Conservation (phyloP, 139 green algal species). For the Haematococcus lacustris region DNA sequence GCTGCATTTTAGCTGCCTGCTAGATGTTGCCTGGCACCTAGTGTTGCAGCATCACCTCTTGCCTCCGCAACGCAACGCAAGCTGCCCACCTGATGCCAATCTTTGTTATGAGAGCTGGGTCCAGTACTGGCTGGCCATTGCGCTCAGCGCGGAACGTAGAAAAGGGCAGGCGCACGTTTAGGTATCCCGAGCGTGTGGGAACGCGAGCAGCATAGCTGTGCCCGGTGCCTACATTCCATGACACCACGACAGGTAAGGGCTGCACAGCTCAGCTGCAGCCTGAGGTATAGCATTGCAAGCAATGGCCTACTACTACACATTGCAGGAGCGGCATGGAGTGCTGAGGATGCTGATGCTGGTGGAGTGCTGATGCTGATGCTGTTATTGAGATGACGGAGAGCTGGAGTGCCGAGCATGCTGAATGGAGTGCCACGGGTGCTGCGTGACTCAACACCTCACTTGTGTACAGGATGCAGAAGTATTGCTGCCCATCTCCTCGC, state of each 20-base stretch:
- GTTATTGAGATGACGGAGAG: no score
- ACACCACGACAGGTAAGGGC: not conserved
- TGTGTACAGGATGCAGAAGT: slow-evolving; percentile 61
- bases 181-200: slow-evolving; percentile 49
- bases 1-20: no score
- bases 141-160: slow-evolving; percentile 62
- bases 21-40: no score
- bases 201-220: slow-evolving; percentile 56
- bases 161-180: slow-evolving; percentile 75
- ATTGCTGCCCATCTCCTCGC: slow-evolving; percentile 72
- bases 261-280: no score
- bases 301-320: no score
- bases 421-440: not conserved
- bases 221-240: not conserved
- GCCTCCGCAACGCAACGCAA: not conserved
- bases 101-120: slow-evolving; percentile 17
- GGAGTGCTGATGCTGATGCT: no score
- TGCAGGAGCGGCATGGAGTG: no score
- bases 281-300: no score
- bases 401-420: no score
- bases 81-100: slow-evolving; percentile 22
- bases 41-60: no score
- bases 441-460: slow-evolving; percentile 15
- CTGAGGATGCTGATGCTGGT: no score
- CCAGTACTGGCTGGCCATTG: slow-evolving; percentile 25